Evolutionary conservation across 148 eudicot genomes (phyloP).

Genomic region (Drosera capensis): DNA sequence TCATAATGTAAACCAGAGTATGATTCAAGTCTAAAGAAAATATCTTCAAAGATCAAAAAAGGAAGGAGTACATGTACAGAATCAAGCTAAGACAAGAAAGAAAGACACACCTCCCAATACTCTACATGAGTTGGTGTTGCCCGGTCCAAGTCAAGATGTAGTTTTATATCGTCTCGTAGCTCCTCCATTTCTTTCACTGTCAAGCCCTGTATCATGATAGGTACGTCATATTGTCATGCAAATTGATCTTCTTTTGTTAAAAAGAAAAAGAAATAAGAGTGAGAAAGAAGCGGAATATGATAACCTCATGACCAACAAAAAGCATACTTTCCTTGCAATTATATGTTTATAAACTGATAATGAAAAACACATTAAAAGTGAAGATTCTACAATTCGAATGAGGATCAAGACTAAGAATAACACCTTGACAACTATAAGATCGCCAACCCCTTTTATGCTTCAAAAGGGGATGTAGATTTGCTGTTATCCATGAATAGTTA

Average conservation of each 20-base stretch:
- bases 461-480: no score
- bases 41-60: not conserved
- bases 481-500: no score
- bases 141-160: slow-evolving; percentile 61
- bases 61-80: not conserved
- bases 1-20: not conserved
- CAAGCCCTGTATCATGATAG: slow-evolving; percentile 38
- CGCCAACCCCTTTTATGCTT: no score
- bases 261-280: not conserved
- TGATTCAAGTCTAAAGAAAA: not conserved
- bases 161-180: slow-evolving; percentile 67
- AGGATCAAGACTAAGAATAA: no score
- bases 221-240: slow-evolving; percentile 2
- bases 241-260: not conserved
- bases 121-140: slow-evolving; percentile 54
- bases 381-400: no score
- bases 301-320: no score
- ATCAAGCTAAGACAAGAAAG: not conserved
- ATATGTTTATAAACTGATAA: no score
- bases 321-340: no score
- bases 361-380: no score
- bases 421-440: no score
- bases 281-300: no score
- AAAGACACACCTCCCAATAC: slow-evolving; percentile 40
- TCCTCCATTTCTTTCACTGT: slow-evolving; percentile 73